phyloP scores from a whole-genome alignment of 2,329 filamentous ascomycete genomes.

The Tolypocladium cylindrosporum region DNA sequence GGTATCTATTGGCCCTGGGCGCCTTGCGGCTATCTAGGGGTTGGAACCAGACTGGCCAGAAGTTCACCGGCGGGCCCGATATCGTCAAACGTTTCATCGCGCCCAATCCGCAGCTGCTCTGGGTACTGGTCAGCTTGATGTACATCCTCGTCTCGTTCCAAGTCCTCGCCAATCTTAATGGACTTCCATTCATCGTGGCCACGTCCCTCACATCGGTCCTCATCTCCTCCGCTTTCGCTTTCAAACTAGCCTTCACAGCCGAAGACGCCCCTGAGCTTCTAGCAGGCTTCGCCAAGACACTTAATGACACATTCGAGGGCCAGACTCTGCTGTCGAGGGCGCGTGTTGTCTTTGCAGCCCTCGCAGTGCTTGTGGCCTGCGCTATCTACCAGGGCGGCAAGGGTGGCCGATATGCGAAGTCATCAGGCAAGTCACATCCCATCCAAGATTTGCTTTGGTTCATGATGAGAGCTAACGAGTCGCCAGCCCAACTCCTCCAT shows the following conservation, averaged over 20 bases:
- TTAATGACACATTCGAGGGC: slow-evolving; percentile 30
- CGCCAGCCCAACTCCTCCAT: slow-evolving; percentile 43
- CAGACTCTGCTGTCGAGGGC: slow-evolving; percentile 38
- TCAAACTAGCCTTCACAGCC: slow-evolving; percentile 83
- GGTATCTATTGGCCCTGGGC: slow-evolving; percentile 37
- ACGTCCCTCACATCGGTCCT: slow-evolving; percentile 32
- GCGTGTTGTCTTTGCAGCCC: slow-evolving; percentile 38
- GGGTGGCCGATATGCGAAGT: slow-evolving; percentile 12
- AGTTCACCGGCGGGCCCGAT: slow-evolving; percentile 84
- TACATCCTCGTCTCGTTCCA: slow-evolving; percentile 53
- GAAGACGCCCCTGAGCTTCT: slow-evolving; percentile 83
- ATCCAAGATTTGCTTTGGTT: background rate
- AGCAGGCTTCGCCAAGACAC: slow-evolving; percentile 28
- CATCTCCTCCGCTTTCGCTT: slow-evolving; percentile 53
- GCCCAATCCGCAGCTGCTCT: slow-evolving; percentile 57
- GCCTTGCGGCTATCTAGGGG: slow-evolving; percentile 58
- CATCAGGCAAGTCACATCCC: slow-evolving; percentile 15
- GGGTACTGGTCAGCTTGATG: slow-evolving; percentile 58
- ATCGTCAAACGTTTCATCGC: slow-evolving; percentile 65
- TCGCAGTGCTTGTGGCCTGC: slow-evolving; percentile 27
- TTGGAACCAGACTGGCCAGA: slow-evolving; percentile 98
- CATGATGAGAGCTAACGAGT: background rate
- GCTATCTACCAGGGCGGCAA: slow-evolving; percentile 28
- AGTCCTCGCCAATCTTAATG: slow-evolving; percentile 30
- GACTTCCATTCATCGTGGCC: slow-evolving; percentile 29